Conservation (phyloP, 164 flowering plant species). For the Piper longum region DNA sequence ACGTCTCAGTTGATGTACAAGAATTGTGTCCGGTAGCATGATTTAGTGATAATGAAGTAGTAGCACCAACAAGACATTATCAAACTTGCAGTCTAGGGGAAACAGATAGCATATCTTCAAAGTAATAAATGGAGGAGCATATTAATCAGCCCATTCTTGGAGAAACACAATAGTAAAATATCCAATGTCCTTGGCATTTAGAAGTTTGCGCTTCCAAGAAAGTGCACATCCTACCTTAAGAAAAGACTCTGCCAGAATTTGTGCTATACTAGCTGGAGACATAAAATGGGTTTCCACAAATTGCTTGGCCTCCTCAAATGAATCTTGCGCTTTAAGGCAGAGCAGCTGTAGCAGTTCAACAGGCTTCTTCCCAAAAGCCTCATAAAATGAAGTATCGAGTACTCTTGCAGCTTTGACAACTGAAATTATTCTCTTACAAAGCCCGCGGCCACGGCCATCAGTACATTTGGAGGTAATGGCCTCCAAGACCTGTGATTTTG, state of each 20-base stretch:
- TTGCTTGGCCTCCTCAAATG: slow-evolving; percentile 82
- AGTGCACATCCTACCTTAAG: slow-evolving; percentile 36
- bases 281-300: slow-evolving; percentile 75
- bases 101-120: too few relatives aligned
- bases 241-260: slow-evolving; percentile 93
- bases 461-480: slow-evolving; percentile 35
- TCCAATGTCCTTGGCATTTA: too few relatives aligned
- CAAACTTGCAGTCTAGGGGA: too few relatives aligned
- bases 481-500: slow-evolving; percentile 50
- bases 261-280: slow-evolving; percentile 83
- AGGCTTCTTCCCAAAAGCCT: slow-evolving; percentile 83
- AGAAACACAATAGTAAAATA: too few relatives aligned
- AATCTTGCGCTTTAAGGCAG: slow-evolving; percentile 98
- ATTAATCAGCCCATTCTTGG: too few relatives aligned
- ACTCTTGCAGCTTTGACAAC: slow-evolving; percentile 84
- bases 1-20: too few relatives aligned
- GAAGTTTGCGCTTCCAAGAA: background rate
- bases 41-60: too few relatives aligned
- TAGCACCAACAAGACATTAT: too few relatives aligned
- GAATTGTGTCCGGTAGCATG: background rate
- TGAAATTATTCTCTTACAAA: slow-evolving; percentile 75
- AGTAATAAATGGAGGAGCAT: too few relatives aligned
- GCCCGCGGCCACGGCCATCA: slow-evolving; percentile 74
- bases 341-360: slow-evolving; percentile 81
- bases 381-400: slow-evolving; percentile 68